A percentile compares a stretch with the other conserved stretches of the same genome.
phyloP scores from a whole-genome alignment of 83 land plant species.

The Diphasiastrum complanatum region DNA sequence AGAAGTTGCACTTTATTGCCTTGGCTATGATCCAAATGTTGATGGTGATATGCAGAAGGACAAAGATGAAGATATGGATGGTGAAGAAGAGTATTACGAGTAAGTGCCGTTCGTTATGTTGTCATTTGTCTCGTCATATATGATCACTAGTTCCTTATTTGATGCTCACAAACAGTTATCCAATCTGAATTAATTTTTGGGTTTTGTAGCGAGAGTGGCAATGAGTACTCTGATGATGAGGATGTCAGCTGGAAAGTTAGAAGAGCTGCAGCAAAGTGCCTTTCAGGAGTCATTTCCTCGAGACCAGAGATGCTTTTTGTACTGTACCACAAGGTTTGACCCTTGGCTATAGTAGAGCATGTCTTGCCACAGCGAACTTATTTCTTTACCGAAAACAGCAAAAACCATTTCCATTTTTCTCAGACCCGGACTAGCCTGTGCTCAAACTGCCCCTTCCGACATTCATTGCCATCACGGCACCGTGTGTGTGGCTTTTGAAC shows the following conservation, averaged over 20 bases:
- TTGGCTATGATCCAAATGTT: slow-evolving; percentile 94
- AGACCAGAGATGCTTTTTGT: slow-evolving; percentile 84
- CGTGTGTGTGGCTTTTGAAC: no score
- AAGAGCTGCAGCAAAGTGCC: slow-evolving; percentile 93
- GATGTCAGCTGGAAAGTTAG: slow-evolving; percentile 99
- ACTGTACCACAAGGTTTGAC: slow-evolving; percentile 72
- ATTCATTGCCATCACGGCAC: no score
- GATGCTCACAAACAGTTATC: no score
- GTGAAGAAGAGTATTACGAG: slow-evolving; percentile 97
- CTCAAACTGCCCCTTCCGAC: no score
- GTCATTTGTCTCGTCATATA: neutral
- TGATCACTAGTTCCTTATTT: neutral
- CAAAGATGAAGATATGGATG: slow-evolving; percentile 68
- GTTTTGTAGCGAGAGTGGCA: slow-evolving; percentile 77
- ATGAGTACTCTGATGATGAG: slow-evolving; percentile 98
- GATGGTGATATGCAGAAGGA: slow-evolving; percentile 99
- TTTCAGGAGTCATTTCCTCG: slow-evolving; percentile 81
- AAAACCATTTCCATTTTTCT: no score
- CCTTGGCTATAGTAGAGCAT: neutral
- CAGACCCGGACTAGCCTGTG: no score
- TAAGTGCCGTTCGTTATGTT: slow-evolving; percentile 30
- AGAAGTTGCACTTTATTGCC: slow-evolving; percentile 65
- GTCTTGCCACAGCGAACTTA: no score
- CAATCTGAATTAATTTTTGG: no score
- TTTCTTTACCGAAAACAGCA: neutral